Evolutionary conservation across 139 green algal species (phyloP).

Genomic region (Gonium pectorale): DNA sequence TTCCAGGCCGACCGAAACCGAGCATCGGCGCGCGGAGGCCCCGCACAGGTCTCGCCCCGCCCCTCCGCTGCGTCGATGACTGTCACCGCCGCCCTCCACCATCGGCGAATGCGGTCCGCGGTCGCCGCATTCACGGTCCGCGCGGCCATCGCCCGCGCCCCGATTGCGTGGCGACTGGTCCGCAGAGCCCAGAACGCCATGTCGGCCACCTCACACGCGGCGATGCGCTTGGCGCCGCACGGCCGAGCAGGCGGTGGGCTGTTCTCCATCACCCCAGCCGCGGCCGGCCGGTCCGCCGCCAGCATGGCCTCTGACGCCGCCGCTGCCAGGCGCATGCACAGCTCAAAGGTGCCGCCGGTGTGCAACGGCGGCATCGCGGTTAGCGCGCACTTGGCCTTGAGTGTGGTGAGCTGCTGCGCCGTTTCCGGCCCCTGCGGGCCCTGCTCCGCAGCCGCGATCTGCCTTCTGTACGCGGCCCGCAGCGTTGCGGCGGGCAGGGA

Average conservation of each 20-base stretch:
- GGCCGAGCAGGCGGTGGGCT: no score
- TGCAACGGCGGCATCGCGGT: not conserved
- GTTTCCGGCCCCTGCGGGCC: not conserved
- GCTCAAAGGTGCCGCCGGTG: not conserved
- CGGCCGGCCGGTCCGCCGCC: not conserved
- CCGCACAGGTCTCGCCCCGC: no score
- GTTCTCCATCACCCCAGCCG: no score
- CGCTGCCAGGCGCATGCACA: not conserved
- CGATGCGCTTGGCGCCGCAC: not conserved
- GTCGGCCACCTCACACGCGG: not conserved
- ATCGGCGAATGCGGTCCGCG: not conserved
- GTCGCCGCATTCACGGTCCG: no score
- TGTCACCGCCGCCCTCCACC: not conserved
- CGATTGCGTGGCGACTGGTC: not conserved
- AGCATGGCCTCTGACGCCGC: not conserved
- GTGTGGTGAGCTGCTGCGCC: not conserved
- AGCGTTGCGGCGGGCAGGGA: no score
- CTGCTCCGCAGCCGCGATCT: not conserved
- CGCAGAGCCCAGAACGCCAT: not conserved
- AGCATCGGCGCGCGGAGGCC: not conserved
- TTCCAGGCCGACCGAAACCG: not conserved
- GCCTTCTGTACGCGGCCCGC: no score
- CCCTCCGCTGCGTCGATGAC: not conserved
- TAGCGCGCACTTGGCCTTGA: not conserved
- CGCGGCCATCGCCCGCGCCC: no score